Evolutionary conservation across 2,329 filamentous ascomycete genomes (phyloP), one percentile per base, ranked within the genome.

Genomic region (Neonectria neomacrospora): DNA sequence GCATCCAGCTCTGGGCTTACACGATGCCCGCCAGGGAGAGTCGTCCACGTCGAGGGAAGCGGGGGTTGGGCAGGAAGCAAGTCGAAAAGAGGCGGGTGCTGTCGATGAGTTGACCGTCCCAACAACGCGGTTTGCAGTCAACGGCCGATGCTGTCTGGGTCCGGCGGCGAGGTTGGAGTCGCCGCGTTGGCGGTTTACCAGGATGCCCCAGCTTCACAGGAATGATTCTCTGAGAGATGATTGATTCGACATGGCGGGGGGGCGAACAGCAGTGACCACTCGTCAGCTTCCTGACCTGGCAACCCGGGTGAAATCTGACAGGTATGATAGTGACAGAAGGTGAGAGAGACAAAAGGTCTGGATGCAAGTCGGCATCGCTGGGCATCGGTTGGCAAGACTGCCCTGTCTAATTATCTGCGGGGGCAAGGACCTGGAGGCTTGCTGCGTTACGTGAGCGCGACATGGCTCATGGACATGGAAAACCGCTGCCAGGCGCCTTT

Each of bases 261-360:
- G 48, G 37, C 22, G 37, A 16, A 37, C 30, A 56, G 53, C 32
- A 26, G 5, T n/a, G 34, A 32, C 18, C 30, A 39, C 28, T 61
- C 16, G 18, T 52, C 26, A 51, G 9, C 44, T 8, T 61, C 34
- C 11, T 39, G 23, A 26, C 50, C 52, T 34, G 14, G 34, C 34
- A 37, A 37, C 34, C 7, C 8, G 20, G 20, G 30, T 57, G 47
- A 61, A 52, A 61, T 53, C 39, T 61, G 53, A 57, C 59, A 57
- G 16, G 47, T 52, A 56, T 50, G 50, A 37, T 44, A 50, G 28
- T 39, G 47, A 41, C 12, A 3, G 53, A 57, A 14, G 23, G 32
- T 20, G 47, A 42, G 30, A 22, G 14, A 47, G 44, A 58, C 23
- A 39, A 16, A 18, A 45, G 50, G 48, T 48, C 23, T 42, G 14